Base-by-base conservation (phyloP, 83 land plant genomes). In the Picea abies region DNA sequence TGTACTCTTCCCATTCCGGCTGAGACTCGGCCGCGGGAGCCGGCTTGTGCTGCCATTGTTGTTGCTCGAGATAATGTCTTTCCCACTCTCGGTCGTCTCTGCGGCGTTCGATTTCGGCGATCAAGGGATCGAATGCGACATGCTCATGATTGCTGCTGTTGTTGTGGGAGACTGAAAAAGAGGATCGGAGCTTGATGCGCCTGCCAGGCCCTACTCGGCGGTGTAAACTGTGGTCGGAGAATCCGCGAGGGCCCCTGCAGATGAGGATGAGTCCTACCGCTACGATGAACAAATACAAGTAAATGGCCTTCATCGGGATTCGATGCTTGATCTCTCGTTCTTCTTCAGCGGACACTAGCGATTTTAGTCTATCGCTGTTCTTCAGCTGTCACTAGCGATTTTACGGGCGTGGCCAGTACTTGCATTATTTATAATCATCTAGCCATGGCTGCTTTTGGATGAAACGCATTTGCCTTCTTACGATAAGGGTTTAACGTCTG, bases 21-120 rank as follows among this genome's bases (percentile, higher is more conserved):
- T 87, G 88, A 11, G 89, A 20, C 89, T 95, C 91, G 1, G 77
- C 63, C 17, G 76, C 93, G 0, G 88, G 89, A 17, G 76, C 84
- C 15, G 89, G 86, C 17, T 77, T 9, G 5, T 85, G 62, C 25
- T 72, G 22, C 17, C 35, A 39, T n/a, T 78, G 60, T 7, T 56
- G 4, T 41, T 41, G 47, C 47, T 44, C 79, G 52, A 89, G 63
- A 61, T 87, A 82, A 32, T 84, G 86, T 79, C 83, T 82, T 88
- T 95, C 96, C 96, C 95, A 95, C 39, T 90, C 85, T 69, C 85
- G 80, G 89, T 95, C 92, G 77, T 93, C 96, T 56, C 91, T 79
- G 58, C 78, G 83, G 41, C 85, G 92, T 88, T 95, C 94, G 56
- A 93, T 90, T 37, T 86, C 87, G 29, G 96, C 91, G 47, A 95